phyloP scores from a whole-genome alignment of 306 rosid genomes.

The Vigna angularis region DNA sequence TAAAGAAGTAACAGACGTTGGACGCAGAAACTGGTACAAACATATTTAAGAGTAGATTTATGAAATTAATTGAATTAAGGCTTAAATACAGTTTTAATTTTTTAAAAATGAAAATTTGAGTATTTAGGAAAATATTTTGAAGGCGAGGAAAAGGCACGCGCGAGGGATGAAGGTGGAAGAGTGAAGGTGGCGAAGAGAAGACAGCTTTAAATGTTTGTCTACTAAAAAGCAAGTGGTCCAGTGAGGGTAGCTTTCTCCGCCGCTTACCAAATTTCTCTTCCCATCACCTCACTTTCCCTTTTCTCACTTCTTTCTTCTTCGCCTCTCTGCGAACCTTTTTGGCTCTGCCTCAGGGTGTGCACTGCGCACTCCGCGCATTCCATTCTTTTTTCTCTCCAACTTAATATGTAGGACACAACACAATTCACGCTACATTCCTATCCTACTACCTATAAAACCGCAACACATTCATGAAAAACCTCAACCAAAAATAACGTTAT shows the following conservation, averaged over 20 bases:
- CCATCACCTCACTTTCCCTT: slow-evolving; percentile 43
- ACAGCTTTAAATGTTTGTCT: slow-evolving; percentile 37
- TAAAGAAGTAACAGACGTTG: too few relatives aligned
- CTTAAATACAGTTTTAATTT: too few relatives aligned
- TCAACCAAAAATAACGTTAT: not conserved
- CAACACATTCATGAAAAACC: slow-evolving; percentile 18
- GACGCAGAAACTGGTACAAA: not conserved
- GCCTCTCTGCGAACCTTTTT: not conserved
- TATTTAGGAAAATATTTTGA: too few relatives aligned
- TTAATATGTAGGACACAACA: not conserved
- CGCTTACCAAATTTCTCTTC: slow-evolving; percentile 59
- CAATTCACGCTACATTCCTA: not conserved
- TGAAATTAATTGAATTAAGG: too few relatives aligned
- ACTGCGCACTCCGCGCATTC: slow-evolving; percentile 48
- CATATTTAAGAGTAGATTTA: too few relatives aligned
- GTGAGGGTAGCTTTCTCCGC: slow-evolving; percentile 61
- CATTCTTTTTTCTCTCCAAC: not conserved
- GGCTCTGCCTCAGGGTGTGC: slow-evolving; percentile 14
- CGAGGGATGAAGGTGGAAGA: slow-evolving; percentile 42
- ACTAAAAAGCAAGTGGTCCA: slow-evolving; percentile 71
- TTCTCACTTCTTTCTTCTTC: slow-evolving; percentile 5
- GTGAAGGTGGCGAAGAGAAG: not conserved
- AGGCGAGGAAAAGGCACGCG: slow-evolving; percentile 30
- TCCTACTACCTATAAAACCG: slow-evolving; percentile 28
- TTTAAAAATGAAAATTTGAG: too few relatives aligned